Evolutionary conservation across 768 basidiomycete species (phyloP), one percentile per base, ranked within the genome.

Genomic region (Phaeolepiota aurea): DNA sequence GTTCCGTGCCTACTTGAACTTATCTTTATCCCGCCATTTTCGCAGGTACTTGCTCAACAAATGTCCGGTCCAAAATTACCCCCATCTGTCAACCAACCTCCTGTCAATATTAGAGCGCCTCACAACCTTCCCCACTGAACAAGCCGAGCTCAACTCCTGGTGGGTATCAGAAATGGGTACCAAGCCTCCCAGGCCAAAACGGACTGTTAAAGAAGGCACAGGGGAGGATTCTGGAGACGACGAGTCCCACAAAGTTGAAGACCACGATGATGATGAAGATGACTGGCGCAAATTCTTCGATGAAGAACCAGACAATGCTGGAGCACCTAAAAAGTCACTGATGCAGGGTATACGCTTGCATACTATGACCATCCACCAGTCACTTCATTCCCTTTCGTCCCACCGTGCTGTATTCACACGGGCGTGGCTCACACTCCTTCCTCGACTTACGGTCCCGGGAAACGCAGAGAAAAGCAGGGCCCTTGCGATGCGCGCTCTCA

Each of bases 241-340:
- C 5, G 66, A 69, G 11, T 69, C 65, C 2, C 57, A 52, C 1
- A 54, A 59, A 9, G 61, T 52, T 20, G 57, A 56, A 31, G 51
- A 56, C 12, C 61, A 64, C 36, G 61, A 62, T 32, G 57, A 62
- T 7, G 59, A 61, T 4, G 54, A 60, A 15, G 62, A 44, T 25
- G 81, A 92, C 52, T 93, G 88, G 88, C 72, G 82, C 19, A 84
- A 76, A 52, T 91, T 86, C 58, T 91, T 89, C 48, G 86, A 91
- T 30, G 79, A 87, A 13, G 71, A 76, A 39, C 56, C 69, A 1
- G 42, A 59, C 11, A 14, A 31, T 31, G 33, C n/a, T 42, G 56
- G 0, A 42, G 62, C 5, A 59, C 63, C 14, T 44, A 42, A 50
- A 56, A 62, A 31, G 62, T 62, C 37, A 45, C 50, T 69, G 49